phyloP scores from a whole-genome alignment of 2,329 filamentous ascomycete species.

The Clarireedia paspali region DNA sequence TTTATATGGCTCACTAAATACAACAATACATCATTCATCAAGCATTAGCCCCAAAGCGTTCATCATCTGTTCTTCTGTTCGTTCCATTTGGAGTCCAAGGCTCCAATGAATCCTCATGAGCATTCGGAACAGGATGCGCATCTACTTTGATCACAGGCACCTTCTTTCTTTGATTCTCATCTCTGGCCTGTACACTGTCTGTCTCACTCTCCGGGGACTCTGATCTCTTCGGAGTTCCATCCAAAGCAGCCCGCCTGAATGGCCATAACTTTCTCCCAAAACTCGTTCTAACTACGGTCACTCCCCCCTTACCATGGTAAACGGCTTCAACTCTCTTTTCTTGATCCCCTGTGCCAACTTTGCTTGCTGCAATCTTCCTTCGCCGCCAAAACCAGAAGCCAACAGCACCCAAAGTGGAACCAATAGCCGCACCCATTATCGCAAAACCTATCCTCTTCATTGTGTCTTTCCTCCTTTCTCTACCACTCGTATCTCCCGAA shows the following conservation, averaged over 20 bases:
- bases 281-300: too few species aligned
- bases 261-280: too few species aligned
- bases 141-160: not conserved
- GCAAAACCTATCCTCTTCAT: not conserved
- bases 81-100: not conserved
- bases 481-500: not conserved
- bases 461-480: not conserved
- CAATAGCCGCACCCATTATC: not conserved
- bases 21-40: not conserved
- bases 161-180: not conserved
- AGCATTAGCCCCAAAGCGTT: not conserved
- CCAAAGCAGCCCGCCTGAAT: not conserved
- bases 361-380: not conserved
- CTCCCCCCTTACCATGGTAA: too few species aligned
- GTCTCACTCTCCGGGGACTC: not conserved
- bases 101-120: not conserved
- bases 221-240: not conserved
- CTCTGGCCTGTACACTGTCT: too few species aligned
- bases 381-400: conserved; percentile 1
- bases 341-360: not conserved
- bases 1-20: not conserved
- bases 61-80: not conserved
- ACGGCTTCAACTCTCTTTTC: not conserved
- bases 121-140: not conserved
- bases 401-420: not conserved